Evolutionary conservation across 495 filamentous ascomycete genomes (phyloP), one percentile per base, ranked within the genome.

Genomic region (Hypoxylon cercidicola): DNA sequence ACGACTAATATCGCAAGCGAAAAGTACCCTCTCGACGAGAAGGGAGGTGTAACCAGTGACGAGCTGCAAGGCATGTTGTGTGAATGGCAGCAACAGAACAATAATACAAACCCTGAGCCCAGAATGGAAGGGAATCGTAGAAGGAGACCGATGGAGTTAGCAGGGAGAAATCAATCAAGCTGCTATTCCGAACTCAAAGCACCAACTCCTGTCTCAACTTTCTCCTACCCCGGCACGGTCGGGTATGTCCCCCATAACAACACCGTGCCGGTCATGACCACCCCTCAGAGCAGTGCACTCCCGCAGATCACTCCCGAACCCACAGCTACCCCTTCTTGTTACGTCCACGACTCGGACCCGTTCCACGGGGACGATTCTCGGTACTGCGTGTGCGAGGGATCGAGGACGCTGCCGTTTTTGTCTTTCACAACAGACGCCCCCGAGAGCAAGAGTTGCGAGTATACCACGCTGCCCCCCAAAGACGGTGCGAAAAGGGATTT

Each of bases 351-450:
- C n/a, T 41, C 39, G n/a, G 39, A 41, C 39, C 39, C 39, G 13
- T 41, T 41, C n/a, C 39, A 41, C 8, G 39, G 39, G n/a, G 39
- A 41, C 39, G n/a, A 41, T 16, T 12, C 39, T 16, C 39, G 39
- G 39, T 41, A 41, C n/a, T 41, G 39, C n/a, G 39, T 41, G 39
- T 41, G 39, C n/a, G 39, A 41, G 39, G 39, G n/a, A 4, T 41
- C 39, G 39, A 41, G 39, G 39, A 41, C 39, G 39, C 39, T 41
- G 16, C 39, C 39, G 39, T 16, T 41, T 8, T 16, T 41, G n/a
- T 41, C 39, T 13, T 41, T 41, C n/a, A 41, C 39, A 15, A 41
- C 39, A 6, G 39, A 41, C 2, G 39, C 39, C n/a, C 39, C 39
- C 13, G 39, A 41, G 39, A 41, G 39, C 39, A 41, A 41, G 39